Evolutionary conservation across 2,329 filamentous ascomycete genomes (phyloP).

Genomic region (Akanthomyces dipterigenus): DNA sequence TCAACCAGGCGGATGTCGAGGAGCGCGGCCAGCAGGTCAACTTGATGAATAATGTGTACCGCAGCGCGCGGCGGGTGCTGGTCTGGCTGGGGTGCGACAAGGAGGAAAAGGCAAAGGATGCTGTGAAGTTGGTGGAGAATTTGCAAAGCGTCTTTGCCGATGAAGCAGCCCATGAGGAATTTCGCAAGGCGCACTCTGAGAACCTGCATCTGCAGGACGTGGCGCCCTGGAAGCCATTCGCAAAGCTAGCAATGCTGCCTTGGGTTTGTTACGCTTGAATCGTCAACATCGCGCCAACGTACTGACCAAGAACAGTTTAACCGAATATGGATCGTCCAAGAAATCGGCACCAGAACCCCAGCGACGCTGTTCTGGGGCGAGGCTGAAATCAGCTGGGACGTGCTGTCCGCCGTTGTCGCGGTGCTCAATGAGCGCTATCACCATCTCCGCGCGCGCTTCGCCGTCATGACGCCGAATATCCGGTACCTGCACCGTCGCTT

Average conservation of each 20-base stretch:
- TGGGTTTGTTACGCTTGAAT: conserved; percentile 22
- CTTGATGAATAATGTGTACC: conserved; percentile 32
- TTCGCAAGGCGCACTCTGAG: conserved; percentile 24
- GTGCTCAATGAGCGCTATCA: conserved; percentile 29
- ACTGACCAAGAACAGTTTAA: conserved; percentile 22
- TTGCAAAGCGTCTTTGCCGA: conserved; percentile 24
- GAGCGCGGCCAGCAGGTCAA: conserved; percentile 31
- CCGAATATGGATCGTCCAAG: conserved; percentile 31
- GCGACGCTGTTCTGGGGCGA: conserved; percentile 30
- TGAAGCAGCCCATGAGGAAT: conserved; percentile 23
- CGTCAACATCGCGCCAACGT: background rate
- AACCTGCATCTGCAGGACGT: conserved; percentile 22
- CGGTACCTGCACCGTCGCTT: conserved; percentile 27
- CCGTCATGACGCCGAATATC: conserved; percentile 26
- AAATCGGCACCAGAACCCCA: conserved; percentile 27
- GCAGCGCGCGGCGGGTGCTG: conserved; percentile 25
- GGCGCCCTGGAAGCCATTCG: conserved; percentile 25
- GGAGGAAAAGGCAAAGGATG: conserved; percentile 22
- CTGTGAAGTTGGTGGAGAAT: conserved; percentile 22
- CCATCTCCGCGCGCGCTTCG: conserved; percentile 23
- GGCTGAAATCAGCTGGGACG: conserved; percentile 26
- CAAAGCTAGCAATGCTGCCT: conserved; percentile 24
- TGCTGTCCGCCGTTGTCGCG: conserved; percentile 24
- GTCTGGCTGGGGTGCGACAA: conserved; percentile 30
- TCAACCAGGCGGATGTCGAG: conserved; percentile 30